Evolutionary conservation across 2,329 filamentous ascomycete species (phyloP), one percentile per base, ranked within the genome.

Genomic region (Diplodia scrobiculata): DNA sequence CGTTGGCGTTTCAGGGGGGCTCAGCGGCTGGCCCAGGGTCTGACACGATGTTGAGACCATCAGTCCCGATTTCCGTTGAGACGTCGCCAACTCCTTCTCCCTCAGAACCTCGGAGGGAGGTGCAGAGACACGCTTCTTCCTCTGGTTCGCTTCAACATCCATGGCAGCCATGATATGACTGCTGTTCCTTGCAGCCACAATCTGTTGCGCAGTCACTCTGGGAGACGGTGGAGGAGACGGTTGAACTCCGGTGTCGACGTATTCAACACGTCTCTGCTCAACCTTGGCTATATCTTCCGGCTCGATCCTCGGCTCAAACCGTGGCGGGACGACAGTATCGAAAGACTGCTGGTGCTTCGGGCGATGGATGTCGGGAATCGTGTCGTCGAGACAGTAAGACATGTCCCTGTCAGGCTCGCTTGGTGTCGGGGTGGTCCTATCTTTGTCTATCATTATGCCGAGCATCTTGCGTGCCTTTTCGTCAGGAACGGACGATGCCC

Each of bases 141-240:
- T 83, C 74, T 91, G 89, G 72, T 91, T 92, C 25, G 89, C 89
- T 74, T 91, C 88, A 51, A 90, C 83, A 72, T 91, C 73, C 65
- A 66, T 66, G 29, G 41, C 65, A 29, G 59, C 47, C 41, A 64
- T 63, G 11, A 67, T 63, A 41, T 67, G 66, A 21, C 66, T 50
- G 14, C 63, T 70, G n/a, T 68, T 63, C 60, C 75, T 77, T n/a
- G 63, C 55, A 19, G 70, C 69, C 36, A 68, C 55, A 17, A 69
- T 53, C 17, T 68, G 65, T 47, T 73, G 72, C 13, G 67, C 70
- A 25, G 72, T 71, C n/a, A 76, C 69, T 25, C 81, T 80, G 66
- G 91, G 91, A 1, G 92, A 96, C 2, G 89, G 84, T 1, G 91
- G 91, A 53, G 92, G 92, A 38, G 92, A 95, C 73, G 86, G 95